Evolutionary conservation across 495 filamentous ascomycete species (phyloP).

Genomic region (Choiromyces venosus): DNA sequence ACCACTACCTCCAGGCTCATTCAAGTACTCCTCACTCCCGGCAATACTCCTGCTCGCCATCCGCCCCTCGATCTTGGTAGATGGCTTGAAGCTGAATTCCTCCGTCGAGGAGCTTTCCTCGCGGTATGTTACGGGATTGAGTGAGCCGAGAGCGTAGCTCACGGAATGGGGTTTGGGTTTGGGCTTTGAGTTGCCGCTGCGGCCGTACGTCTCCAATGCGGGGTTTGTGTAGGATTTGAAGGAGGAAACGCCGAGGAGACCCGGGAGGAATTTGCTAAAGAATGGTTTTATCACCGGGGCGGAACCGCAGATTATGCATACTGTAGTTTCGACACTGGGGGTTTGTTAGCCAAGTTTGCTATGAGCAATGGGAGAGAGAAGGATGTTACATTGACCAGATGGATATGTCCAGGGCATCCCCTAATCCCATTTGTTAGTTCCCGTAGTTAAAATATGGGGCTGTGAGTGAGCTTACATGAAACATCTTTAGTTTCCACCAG

Average conservation of each 20-base stretch:
- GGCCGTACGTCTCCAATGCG: background rate
- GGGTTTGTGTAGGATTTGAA: background rate
- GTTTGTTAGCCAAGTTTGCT: background rate
- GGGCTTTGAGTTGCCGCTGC: background rate
- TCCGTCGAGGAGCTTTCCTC: constrained; percentile 1
- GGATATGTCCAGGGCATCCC: constrained; percentile 1
- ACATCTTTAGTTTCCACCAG: background rate
- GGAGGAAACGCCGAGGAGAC: constrained; percentile 4
- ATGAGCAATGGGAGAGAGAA: background rate
- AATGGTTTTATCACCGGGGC: constrained; percentile 16
- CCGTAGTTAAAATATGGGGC: background rate
- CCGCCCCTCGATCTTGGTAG: constrained; percentile 1
- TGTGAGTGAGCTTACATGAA: background rate
- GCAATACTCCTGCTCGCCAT: background rate
- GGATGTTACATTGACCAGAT: constrained; percentile 17
- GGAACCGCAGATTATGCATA: constrained; percentile 25
- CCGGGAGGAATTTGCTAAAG: constrained; percentile 15
- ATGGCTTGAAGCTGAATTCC: background rate
- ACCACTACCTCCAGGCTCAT: background rate
- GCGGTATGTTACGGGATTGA: background rate
- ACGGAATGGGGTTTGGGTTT: background rate
- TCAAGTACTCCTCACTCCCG: constrained; percentile 6
- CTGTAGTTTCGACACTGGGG: constrained; percentile 5
- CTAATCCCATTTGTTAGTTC: background rate
- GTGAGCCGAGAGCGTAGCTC: background rate